A percentile compares a stretch with the other conserved stretches of the same genome.
phyloP scores from a whole-genome alignment of 2,329 filamentous ascomycete species.

The Hypoxylon sp. region DNA sequence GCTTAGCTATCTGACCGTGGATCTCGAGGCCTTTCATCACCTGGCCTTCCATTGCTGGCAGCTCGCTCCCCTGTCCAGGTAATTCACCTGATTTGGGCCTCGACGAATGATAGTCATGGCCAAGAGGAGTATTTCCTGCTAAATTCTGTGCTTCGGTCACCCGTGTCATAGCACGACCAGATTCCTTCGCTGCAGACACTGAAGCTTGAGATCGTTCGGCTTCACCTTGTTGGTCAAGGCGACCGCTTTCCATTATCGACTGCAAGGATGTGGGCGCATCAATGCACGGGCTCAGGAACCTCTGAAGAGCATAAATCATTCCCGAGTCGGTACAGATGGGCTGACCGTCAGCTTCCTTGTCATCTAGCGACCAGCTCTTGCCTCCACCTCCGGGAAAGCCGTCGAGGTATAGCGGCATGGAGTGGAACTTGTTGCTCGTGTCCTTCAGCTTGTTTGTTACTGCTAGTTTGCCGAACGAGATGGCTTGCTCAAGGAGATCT shows the following conservation, averaged over 20 bases:
- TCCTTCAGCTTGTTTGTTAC: conserved; percentile 68
- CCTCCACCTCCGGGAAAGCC: conserved; percentile 70
- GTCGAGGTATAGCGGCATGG: conserved; percentile 77
- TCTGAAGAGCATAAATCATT: conserved; percentile 62
- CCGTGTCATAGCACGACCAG: conserved; percentile 26
- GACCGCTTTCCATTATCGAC: conserved; percentile 56
- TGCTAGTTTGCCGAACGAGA: conserved; percentile 69
- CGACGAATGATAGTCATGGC: conserved; percentile 39
- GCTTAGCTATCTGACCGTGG: conserved; percentile 55
- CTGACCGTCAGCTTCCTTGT: conserved; percentile 54
- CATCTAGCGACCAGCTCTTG: conserved; percentile 72
- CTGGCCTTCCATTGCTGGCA: conserved; percentile 6
- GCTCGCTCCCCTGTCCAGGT: conserved; percentile 8
- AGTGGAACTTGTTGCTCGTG: conserved; percentile 73
- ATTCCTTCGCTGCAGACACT: conserved; percentile 29
- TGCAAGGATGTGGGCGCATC: conserved; percentile 55
- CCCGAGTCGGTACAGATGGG: conserved; percentile 58
- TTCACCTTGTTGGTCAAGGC: conserved; percentile 51
- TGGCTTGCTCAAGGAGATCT: conserved; percentile 66
- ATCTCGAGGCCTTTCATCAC: conserved; percentile 43
- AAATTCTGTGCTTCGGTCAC: conserved; percentile 30
- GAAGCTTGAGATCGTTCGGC: conserved; percentile 48
- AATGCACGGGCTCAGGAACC: conserved; percentile 56
- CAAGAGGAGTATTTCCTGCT: conserved; percentile 42
- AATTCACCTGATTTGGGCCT: conserved; percentile 38